Conservation (phyloP, 176 grass and related monocot species). For the Luzula sylvatica region DNA sequence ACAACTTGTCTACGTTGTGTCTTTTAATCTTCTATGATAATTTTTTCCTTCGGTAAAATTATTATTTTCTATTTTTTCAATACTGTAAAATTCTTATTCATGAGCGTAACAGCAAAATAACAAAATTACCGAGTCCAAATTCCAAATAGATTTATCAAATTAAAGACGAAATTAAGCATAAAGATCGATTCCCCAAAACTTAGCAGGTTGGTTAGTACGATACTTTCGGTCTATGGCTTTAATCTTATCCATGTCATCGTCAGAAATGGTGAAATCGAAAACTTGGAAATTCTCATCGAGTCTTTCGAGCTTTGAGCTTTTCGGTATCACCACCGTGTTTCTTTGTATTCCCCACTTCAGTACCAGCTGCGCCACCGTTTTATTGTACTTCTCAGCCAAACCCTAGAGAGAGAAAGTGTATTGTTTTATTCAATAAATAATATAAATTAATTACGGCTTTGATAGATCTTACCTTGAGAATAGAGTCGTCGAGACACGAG, state of each 20-base stretch:
- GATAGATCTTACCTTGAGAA: slow-evolving; percentile 73
- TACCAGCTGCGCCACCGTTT: slow-evolving; percentile 51
- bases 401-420: slow-evolving; percentile 19
- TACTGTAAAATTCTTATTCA: no score
- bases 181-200: slow-evolving; percentile 85
- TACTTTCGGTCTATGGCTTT: slow-evolving; percentile 56
- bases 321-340: slow-evolving; percentile 82
- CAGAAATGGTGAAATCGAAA: slow-evolving; percentile 53
- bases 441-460: no score
- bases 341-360: slow-evolving; percentile 85
- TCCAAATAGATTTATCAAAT: no score
- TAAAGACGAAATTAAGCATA: slow-evolving; percentile 73
- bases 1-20: no score
- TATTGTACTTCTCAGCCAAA: slow-evolving; percentile 66
- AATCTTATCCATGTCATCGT: slow-evolving; percentile 77
- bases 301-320: slow-evolving; percentile 70
- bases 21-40: no score
- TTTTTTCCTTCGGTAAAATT: no score
- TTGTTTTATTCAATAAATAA: no score
- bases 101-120: no score
- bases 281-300: slow-evolving; percentile 57
- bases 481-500: slow-evolving; percentile 74
- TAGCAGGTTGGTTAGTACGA: slow-evolving; percentile 81
- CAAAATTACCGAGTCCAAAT: no score
- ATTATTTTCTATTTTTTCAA: no score